These are phyloP conservation scores for Mallotus repandus DNA, from an alignment of 441 rosid species.

Conservation along the genomic window DNA sequence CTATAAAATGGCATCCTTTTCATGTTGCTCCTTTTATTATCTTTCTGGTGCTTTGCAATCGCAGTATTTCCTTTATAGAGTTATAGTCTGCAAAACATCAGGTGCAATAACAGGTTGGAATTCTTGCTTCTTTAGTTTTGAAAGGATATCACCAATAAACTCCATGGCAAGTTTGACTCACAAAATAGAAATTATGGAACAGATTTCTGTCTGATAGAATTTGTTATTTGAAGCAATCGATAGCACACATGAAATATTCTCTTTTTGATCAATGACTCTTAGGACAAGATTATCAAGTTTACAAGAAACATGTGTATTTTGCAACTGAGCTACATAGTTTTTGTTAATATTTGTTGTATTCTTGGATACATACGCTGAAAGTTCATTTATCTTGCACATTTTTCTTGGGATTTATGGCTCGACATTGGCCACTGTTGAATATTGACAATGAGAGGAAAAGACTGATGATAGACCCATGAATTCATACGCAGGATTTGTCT, in stretches of 20 bases:
- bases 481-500: not conserved
- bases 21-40: not conserved
- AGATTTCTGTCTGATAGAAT: not conserved
- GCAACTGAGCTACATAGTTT: not conserved
- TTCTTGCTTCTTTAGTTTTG: not conserved
- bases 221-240: not conserved
- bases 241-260: not conserved
- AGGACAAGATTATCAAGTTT: not conserved
- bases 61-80: not conserved
- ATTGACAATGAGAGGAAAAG: not conserved
- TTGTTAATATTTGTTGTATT: not conserved
- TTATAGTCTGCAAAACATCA: not conserved
- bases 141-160: not conserved
- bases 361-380: not conserved
- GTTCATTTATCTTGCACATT: not conserved
- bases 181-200: not conserved
- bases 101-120: not conserved
- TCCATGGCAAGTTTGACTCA: no score
- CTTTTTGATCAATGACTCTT: not conserved
- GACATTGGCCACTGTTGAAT: not conserved
- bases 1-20: constrained; percentile 12
- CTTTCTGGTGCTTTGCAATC: not conserved
- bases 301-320: not conserved
- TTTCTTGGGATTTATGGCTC: not conserved
- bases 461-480: not conserved